phyloP scores from a whole-genome alignment of 257 asterid species.

The Coffea eugenioides region DNA sequence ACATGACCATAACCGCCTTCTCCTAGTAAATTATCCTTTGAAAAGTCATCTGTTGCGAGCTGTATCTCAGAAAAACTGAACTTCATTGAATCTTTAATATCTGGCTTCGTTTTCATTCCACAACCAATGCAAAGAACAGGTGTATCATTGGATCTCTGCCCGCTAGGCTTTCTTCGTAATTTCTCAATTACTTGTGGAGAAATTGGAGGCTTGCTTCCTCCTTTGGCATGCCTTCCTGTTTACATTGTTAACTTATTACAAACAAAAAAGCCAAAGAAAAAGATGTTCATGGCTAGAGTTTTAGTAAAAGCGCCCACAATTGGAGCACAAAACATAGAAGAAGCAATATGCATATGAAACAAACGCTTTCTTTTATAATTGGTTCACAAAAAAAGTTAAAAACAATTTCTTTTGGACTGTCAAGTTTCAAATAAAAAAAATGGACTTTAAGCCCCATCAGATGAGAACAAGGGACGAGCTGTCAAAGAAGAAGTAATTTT shows the following conservation, averaged over 20 bases:
- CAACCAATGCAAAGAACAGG: conserved; percentile 71
- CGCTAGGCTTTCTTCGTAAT: conserved; percentile 36
- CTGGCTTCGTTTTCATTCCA: conserved; percentile 64
- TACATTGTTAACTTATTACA: conserved; percentile 9
- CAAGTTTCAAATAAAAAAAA: neutral
- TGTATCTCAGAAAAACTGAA: conserved; percentile 69
- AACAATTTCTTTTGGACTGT: neutral
- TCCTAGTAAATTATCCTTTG: conserved; percentile 62
- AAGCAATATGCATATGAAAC: neutral
- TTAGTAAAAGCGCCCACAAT: neutral
- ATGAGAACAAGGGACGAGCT: neutral
- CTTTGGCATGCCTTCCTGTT: conserved; percentile 33
- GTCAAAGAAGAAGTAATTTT: neutral
- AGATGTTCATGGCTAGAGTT: neutral
- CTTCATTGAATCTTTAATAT: conserved; percentile 44
- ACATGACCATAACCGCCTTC: conserved; percentile 88
- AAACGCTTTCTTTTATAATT: neutral
- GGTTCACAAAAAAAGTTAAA: neutral
- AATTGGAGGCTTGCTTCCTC: conserved; percentile 18
- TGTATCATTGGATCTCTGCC: conserved; percentile 41
- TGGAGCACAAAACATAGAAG: neutral
- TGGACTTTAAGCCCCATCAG: neutral
- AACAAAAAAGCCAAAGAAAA: neutral
- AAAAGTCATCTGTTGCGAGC: conserved; percentile 65
- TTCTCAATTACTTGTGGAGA: conserved; percentile 26